Conservation (phyloP, 192 early-diverging fungal species). For the Coemansia sp. region DNA sequence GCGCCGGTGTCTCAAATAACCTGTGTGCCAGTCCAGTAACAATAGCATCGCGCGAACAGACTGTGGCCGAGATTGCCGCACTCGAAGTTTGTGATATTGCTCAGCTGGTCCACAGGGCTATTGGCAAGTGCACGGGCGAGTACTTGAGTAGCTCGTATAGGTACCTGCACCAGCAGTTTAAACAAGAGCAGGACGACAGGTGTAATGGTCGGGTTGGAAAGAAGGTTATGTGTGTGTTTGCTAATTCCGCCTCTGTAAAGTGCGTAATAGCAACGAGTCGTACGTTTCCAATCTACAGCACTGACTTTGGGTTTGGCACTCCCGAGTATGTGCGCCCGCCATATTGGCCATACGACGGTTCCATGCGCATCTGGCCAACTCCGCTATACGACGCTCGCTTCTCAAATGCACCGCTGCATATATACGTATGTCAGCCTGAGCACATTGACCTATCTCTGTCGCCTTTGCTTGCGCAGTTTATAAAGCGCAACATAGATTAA, state of each 20-base stretch:
- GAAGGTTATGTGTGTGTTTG: constrained; percentile 33
- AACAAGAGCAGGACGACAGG: constrained; percentile 21
- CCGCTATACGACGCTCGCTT: constrained; percentile 12
- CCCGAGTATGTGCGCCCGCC: constrained; percentile 48
- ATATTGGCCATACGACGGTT: constrained; percentile 47
- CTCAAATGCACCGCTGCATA: constrained; percentile 23
- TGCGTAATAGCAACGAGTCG: constrained; percentile 44
- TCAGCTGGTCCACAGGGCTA: constrained; percentile 21
- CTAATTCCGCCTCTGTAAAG: constrained; percentile 20
- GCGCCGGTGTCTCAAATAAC: constrained; percentile 16
- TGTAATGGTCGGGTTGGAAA: constrained; percentile 2
- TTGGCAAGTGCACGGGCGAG: constrained; percentile 13
- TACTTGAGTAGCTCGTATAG: constrained; percentile 40
- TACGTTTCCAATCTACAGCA: constrained; percentile 47
- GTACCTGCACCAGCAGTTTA: constrained; percentile 22
- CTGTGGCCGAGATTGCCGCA: constrained; percentile 19
- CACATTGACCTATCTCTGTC: constrained; percentile 34
- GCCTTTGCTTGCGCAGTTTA: constrained; percentile 30
- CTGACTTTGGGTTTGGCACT: constrained; percentile 45
- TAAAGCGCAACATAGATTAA: not conserved
- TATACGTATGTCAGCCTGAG: constrained; percentile 45
- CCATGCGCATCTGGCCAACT: constrained; percentile 48
- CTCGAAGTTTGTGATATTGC: constrained; percentile 25
- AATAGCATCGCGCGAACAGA: constrained; percentile 16
- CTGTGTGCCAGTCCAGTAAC: constrained; percentile 45